These are phyloP conservation scores for Talaromyces piceae DNA, from an alignment of 2,329 filamentous ascomycete species.

Conservation along the genomic window DNA sequence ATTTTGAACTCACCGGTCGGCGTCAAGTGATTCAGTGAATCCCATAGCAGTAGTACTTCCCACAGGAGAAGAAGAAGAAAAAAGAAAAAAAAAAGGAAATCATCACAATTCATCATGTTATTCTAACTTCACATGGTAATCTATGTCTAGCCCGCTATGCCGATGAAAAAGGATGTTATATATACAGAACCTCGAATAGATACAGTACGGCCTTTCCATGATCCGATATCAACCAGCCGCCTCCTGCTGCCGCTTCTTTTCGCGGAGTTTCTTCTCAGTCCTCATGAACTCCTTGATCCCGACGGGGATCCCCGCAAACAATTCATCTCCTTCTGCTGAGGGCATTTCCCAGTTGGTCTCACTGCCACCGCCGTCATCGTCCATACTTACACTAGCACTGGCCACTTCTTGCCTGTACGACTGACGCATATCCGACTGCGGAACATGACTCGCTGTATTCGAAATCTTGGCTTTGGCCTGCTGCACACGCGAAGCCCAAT, in stretches of 20 bases:
- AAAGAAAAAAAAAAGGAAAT: too few relatives aligned
- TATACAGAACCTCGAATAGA: not conserved
- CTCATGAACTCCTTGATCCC: conserved; percentile 97
- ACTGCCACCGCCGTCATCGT: conserved; percentile 72
- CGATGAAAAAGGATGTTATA: not conserved
- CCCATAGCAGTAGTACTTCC: too few relatives aligned
- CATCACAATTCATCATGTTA: not conserved
- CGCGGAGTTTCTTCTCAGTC: conserved; percentile 82
- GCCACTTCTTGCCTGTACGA: conserved; percentile 35
- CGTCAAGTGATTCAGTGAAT: too few relatives aligned
- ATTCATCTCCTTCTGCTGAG: conserved; percentile 45
- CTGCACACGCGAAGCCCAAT: conserved; percentile 62
- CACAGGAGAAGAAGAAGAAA: too few relatives aligned
- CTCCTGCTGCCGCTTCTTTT: conserved; percentile 59
- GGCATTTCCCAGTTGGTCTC: conserved; percentile 57
- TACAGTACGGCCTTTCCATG: too few relatives aligned
- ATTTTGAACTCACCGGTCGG: too few relatives aligned
- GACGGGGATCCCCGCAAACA: conserved; percentile 77
- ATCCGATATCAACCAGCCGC: conserved; percentile 18
- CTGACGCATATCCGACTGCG: conserved; percentile 26
- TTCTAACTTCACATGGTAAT: not conserved
- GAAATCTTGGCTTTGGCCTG: conserved; percentile 48
- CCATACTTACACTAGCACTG: conserved; percentile 56
- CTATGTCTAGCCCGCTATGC: not conserved
- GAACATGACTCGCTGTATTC: conserved; percentile 3